A percentile compares a stretch with the other conserved stretches of the same genome.
Evolutionary conservation across 108 stramenopile species (phyloP).

Genomic region (Schizochytrium sp.): DNA sequence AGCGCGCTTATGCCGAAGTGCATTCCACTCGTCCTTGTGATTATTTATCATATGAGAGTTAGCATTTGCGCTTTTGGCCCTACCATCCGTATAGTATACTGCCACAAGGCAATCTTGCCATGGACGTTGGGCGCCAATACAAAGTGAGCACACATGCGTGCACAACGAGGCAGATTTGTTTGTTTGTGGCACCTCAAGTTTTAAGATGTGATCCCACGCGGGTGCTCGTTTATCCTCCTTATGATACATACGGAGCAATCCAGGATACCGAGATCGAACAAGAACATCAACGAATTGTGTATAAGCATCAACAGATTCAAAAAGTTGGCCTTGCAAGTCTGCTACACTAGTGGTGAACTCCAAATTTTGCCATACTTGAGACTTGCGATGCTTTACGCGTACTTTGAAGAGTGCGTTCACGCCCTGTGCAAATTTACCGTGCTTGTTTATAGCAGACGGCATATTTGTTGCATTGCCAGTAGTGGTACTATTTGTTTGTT

Average conservation of each 20-base stretch:
- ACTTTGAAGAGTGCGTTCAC: neutral
- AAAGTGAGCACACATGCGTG: constrained; percentile 4
- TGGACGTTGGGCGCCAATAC: neutral
- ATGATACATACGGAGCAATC: constrained; percentile 1
- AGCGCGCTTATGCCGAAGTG: neutral
- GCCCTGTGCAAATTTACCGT: too few relatives aligned
- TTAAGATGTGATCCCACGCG: constrained; percentile 13
- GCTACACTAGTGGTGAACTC: neutral
- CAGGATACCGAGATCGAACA: neutral
- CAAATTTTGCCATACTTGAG: neutral
- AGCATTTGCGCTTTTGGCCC: constrained; percentile 7
- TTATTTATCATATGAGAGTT: constrained; percentile 12
- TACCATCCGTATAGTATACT: constrained; percentile 3
- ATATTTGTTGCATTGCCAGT: too few relatives aligned
- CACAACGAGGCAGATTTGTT: constrained; percentile 27
- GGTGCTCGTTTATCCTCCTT: constrained; percentile 21
- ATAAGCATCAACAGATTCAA: neutral
- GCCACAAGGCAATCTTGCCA: constrained; percentile 39
- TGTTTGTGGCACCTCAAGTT: constrained; percentile 4
- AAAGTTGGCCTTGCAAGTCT: constrained; percentile 6
- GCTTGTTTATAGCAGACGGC: too few relatives aligned
- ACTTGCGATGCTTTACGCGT: constrained; percentile 19
- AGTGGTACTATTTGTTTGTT: too few relatives aligned
- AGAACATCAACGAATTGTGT: neutral
- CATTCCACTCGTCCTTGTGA: constrained; percentile 19